A percentile compares a stretch with the other conserved stretches of the same genome.
Evolutionary conservation across 768 basidiomycete species (phyloP).

Genomic region (Kondoa subrosea): DNA sequence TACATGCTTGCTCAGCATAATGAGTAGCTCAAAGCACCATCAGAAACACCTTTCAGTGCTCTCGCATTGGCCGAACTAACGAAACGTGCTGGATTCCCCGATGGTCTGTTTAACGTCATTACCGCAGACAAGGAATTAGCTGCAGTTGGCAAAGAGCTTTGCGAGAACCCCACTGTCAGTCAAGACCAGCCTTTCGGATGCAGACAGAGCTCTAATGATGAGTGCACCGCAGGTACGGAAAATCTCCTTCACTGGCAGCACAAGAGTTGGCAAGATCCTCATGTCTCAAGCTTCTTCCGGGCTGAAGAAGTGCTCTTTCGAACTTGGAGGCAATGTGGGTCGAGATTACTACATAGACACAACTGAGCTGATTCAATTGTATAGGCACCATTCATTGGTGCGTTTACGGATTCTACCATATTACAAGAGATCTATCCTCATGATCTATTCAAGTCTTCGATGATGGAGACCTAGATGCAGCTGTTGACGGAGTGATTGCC

Average conservation of each 20-base stretch:
- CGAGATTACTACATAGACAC: conserved; percentile 1
- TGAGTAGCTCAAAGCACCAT: conserved; percentile 59
- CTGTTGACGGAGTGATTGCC: conserved; percentile 52
- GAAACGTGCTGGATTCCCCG: conserved; percentile 75
- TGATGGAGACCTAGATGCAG: conserved; percentile 81
- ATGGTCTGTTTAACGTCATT: conserved; percentile 87
- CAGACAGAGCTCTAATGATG: not conserved
- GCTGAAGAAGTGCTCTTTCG: conserved; percentile 37
- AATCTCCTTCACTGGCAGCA: conserved; percentile 35
- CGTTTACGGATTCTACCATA: not conserved
- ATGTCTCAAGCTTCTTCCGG: conserved; percentile 30
- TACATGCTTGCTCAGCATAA: not conserved
- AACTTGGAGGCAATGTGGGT: conserved; percentile 86
- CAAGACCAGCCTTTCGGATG: conserved; percentile 40
- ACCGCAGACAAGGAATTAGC: conserved; percentile 67
- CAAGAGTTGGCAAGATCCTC: conserved; percentile 34
- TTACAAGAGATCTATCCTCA: not conserved
- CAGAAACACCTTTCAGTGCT: conserved; percentile 84
- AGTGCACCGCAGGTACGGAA: conserved; percentile 39
- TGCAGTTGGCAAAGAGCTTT: conserved; percentile 87
- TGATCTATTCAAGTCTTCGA: conserved; percentile 46
- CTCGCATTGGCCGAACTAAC: conserved; percentile 84
- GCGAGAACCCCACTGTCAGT: conserved; percentile 64
- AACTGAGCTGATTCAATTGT: not conserved
- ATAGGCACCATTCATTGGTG: not conserved